Percentiles rank a stretch among this genome's conserved stretches.
phyloP scores from a whole-genome alignment of 768 basidiomycete species.

The Boletus edulis region DNA sequence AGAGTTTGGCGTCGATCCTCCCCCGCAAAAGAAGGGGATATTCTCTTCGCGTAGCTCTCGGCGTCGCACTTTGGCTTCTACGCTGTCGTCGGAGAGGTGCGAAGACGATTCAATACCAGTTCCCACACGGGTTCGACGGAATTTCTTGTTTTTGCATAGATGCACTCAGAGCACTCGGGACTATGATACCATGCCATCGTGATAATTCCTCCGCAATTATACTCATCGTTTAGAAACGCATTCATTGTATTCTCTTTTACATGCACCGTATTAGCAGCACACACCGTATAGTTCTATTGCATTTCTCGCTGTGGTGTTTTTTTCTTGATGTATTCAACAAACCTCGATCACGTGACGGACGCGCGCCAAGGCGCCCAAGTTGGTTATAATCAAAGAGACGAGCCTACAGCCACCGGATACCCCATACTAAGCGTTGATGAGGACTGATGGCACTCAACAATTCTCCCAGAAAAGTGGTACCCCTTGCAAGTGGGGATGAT shows the following conservation, averaged over 20 bases:
- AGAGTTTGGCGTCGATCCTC: slow-evolving; percentile 23
- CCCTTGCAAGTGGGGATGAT: slow-evolving; percentile 70
- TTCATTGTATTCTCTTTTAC: slow-evolving; percentile 6
- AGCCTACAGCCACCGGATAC: slow-evolving; percentile 1
- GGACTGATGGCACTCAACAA: slow-evolving; percentile 57
- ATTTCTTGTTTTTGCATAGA: slow-evolving; percentile 36
- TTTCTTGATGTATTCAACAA: slow-evolving; percentile 3
- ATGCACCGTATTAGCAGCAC: slow-evolving; percentile 2
- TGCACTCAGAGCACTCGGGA: slow-evolving; percentile 23
- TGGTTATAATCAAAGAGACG: background rate
- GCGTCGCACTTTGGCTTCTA: slow-evolving; percentile 22
- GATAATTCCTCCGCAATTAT: slow-evolving; percentile 12
- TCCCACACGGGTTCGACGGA: slow-evolving; percentile 29
- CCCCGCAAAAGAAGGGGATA: slow-evolving; percentile 9
- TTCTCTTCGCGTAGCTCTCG: slow-evolving; percentile 19
- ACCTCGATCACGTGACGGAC: slow-evolving; percentile 28
- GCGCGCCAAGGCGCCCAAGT: slow-evolving; percentile 9
- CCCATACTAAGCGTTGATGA: slow-evolving; percentile 16
- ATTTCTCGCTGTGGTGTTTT: slow-evolving; percentile 5
- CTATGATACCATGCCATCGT: slow-evolving; percentile 4
- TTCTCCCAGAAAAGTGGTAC: slow-evolving; percentile 73
- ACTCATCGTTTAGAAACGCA: slow-evolving; percentile 6
- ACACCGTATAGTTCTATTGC: slow-evolving; percentile 12
- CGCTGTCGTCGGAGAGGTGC: slow-evolving; percentile 6
- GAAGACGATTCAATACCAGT: slow-evolving; percentile 16